Evolutionary conservation across 495 filamentous ascomycete species (phyloP), one percentile per base, ranked within the genome.

Genomic region (Penicillium silybi): DNA sequence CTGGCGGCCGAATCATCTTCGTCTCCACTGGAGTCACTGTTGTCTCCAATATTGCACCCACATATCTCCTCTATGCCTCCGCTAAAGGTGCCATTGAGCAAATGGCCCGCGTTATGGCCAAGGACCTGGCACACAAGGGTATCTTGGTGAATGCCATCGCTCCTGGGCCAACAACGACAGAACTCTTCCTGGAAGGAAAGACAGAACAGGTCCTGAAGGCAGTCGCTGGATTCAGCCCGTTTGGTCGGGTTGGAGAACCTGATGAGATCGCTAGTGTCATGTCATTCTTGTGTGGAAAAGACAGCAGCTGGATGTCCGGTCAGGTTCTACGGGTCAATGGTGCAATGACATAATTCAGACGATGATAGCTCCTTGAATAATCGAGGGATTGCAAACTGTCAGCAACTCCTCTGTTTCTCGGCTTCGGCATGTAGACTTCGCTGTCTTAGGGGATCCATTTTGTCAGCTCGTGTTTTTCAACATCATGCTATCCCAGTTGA

Each of bases 51-150:
- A 71, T 88, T 9, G 66, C 71, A n/a, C 81, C 85, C 2, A 61
- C 64, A 2, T 87, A 87, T 54, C 71, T 86, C 29, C 69, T 85
- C 25, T 89, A 89, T 59, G 67, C 68, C 26, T 67, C 78, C 0
- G 81, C 78, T 47, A 89, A 89, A 57, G 86, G 84, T 44, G 83
- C 86, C 5, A 77, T 89, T 41, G 83, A 89, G 61, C 84, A 88
- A 60, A 83, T 89, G 73, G 76, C 78, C 0, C 76, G 84, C 6
- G 71, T 80, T 13, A 62, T 87, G 39, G 73, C 80, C 40, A 88
- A 88, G 63, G 84, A 86, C 41, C 74, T 89, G 37, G 85, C 73
- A 5, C 63, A 72, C 8, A 80, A 79, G 49, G 77, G 77, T 0
- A 84, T 89, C 52, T 63, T 67, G 13, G 86, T 88, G 19, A 89